Percentiles rank a stretch among this genome's conserved stretches.
phyloP scores from a whole-genome alignment of 352 stramenopile genomes.

The Phytopythium montanum region DNA sequence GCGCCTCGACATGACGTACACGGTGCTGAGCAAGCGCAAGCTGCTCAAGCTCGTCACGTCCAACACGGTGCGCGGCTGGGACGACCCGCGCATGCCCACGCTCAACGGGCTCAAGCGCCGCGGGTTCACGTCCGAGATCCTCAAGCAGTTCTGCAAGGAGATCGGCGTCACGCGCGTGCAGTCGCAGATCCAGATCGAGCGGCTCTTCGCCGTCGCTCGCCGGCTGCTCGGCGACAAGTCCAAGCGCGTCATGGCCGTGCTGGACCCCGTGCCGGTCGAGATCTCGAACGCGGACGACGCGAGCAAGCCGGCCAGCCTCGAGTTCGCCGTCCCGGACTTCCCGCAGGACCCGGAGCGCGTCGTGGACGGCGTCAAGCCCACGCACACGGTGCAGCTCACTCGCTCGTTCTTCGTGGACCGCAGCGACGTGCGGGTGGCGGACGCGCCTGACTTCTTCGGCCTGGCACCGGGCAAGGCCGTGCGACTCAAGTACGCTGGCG shows the following conservation, averaged over 20 bases:
- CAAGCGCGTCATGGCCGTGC: slow-evolving; percentile 76
- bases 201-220: slow-evolving; percentile 68
- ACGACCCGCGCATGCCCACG: slow-evolving; percentile 97
- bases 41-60: slow-evolving; percentile 97
- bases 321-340: slow-evolving; percentile 61
- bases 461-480: slow-evolving; percentile 95
- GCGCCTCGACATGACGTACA: slow-evolving; percentile 97
- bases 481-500: slow-evolving; percentile 93
- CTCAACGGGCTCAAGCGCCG: slow-evolving; percentile 92
- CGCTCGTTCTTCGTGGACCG: slow-evolving; percentile 67
- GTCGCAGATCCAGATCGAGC: slow-evolving; percentile 86
- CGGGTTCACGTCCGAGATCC: slow-evolving; percentile 80
- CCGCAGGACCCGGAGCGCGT: slow-evolving; percentile 61
- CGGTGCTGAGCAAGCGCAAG: slow-evolving; percentile 98
- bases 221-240: slow-evolving; percentile 61
- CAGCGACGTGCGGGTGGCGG: slow-evolving; percentile 58
- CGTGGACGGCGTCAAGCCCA: slow-evolving; percentile 36
- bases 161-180: slow-evolving; percentile 85
- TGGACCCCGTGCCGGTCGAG: slow-evolving; percentile 74
- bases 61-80: slow-evolving; percentile 87
- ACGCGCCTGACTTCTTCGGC: slow-evolving; percentile 92
- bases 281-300: slow-evolving; percentile 63
- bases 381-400: slow-evolving; percentile 62
- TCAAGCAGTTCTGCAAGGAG: slow-evolving; percentile 87
- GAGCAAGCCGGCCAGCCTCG: slow-evolving; percentile 21